Evolutionary conservation across 257 asterid species (phyloP).

Genomic region (Solanum corneliomulleri): DNA sequence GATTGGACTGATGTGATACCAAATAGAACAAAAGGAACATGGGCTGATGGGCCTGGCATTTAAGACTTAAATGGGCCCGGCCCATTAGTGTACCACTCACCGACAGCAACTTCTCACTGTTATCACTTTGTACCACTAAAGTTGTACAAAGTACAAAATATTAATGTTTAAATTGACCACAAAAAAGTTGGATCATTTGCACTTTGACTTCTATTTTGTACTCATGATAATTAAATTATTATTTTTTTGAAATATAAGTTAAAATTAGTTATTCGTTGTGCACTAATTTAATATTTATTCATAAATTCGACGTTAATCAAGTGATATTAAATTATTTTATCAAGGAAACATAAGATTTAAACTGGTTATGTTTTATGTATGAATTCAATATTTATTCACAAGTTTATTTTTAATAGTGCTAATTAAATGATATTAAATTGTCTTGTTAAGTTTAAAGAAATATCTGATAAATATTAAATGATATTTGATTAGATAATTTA

Average conservation of each 20-base stretch:
- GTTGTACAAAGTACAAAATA: neutral
- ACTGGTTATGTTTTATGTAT: neutral
- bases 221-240: neutral
- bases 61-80: neutral
- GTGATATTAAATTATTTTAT: too few relatives aligned
- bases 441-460: neutral
- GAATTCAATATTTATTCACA: neutral
- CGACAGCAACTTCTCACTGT: neutral
- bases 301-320: neutral
- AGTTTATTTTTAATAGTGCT: too few relatives aligned
- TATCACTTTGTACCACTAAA: neutral
- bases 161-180: neutral
- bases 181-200: neutral
- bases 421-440: too few relatives aligned
- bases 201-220: neutral
- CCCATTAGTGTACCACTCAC: neutral
- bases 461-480: neutral
- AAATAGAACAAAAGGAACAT: neutral
- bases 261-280: neutral
- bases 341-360: too few relatives aligned
- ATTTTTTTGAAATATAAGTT: neutral
- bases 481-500: too few relatives aligned
- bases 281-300: too few relatives aligned
- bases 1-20: neutral
- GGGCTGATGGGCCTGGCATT: neutral